Evolutionary conservation across 768 basidiomycete species (phyloP), one percentile per base, ranked within the genome.

Genomic region (Filobasidium wieringae): DNA sequence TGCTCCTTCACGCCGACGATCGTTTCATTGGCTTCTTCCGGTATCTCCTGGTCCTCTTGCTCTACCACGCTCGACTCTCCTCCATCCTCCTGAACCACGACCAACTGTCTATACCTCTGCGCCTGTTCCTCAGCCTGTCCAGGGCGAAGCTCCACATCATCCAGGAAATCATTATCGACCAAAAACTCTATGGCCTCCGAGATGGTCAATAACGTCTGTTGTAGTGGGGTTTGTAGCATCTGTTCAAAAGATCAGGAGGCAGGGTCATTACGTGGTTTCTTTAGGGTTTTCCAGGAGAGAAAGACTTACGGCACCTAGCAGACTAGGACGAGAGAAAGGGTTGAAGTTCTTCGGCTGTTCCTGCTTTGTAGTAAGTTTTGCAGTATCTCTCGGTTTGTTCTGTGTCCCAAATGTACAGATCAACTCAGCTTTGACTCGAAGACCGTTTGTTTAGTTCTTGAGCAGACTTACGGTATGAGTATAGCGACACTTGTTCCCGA

Each of bases 161-260:
- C 76, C 33, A 96, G 75, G 74, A 92, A 89, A 67, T 90, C 84
- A 63, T 96, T 95, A 60, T 87, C 86, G 0, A 88, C 89, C 17
- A 93, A 72, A 72, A 95, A 96, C 30, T 80, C 82, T 62, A 95
- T 87, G 4, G 87, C 88, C 71, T 96, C 92, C 0, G 90, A 90
- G 4, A 96, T 78, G 72, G 91, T 91, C 1, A 89, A 92, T 4
- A 91, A 80, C 0, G 91, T 92, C 63, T 87, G 79, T 29, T 85
- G 82, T 36, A 93, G 90, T 69, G 93, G 90, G 12, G 85, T 87
- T 19, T 85, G 76, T 4, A 95, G 78, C 12, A 95, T 76, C 87
- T 91, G 65, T 29, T 53, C 24, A 65, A 45, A 68, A 51, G 53
- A 56, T 1, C 24, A 37, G 37, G 29, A 19, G 40, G 57, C 57